These are phyloP conservation scores for Picea glauca DNA, from an alignment of 75 land plant species.

Conservation along the genomic window DNA sequence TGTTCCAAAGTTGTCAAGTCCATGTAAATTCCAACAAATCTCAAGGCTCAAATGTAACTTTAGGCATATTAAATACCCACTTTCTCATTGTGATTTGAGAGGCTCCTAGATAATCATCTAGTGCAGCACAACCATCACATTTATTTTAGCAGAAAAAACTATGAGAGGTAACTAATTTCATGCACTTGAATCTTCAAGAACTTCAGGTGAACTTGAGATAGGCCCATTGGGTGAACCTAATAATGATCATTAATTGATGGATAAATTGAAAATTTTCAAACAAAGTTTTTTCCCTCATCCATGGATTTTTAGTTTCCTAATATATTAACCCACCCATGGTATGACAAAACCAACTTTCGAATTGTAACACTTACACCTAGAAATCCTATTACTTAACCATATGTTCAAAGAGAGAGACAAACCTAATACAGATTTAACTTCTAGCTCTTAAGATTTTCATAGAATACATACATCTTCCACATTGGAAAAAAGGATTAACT, in stretches of 20 bases:
- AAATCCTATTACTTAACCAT: not conserved
- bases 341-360: not conserved
- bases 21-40: not conserved
- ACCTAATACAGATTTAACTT: not conserved
- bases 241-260: not conserved
- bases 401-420: no score
- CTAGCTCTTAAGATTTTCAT: no score
- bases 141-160: not conserved
- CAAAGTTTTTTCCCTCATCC: not conserved
- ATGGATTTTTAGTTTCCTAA: not conserved
- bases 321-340: not conserved
- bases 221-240: not conserved
- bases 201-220: not conserved
- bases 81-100: no score
- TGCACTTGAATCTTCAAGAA: not conserved
- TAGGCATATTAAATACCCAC: no score
- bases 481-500: no score
- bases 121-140: not conserved
- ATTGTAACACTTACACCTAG: not conserved
- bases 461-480: no score
- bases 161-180: not conserved
- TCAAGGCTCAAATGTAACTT: no score
- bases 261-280: not conserved
- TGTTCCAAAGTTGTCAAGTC: not conserved
- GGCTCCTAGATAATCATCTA: not conserved